These are phyloP conservation scores for Nakazawaea wyomingensis DNA, from an alignment of 805 yeast genomes.

Conservation along the genomic window DNA sequence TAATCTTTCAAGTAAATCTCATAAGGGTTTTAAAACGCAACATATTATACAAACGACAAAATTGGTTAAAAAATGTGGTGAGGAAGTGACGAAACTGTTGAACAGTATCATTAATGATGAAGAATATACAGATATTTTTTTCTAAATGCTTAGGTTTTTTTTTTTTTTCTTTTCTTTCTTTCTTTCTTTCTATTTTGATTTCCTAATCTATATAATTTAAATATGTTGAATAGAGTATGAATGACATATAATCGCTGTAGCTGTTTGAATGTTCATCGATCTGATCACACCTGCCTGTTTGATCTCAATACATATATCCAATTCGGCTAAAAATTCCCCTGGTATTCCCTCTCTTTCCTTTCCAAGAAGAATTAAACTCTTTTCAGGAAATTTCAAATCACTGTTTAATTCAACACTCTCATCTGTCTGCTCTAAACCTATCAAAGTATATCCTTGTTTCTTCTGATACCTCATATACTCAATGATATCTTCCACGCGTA, in stretches of 20 bases:
- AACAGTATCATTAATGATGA: slow-evolving; percentile 33
- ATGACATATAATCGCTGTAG: slow-evolving; percentile 90
- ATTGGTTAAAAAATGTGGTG: slow-evolving; percentile 57
- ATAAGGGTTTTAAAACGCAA: slow-evolving; percentile 50
- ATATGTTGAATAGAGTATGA: slow-evolving; percentile 73
- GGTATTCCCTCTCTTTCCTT: slow-evolving; percentile 90
- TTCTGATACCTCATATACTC: slow-evolving; percentile 55
- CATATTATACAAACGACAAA: slow-evolving; percentile 49
- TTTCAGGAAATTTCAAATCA: slow-evolving; percentile 68
- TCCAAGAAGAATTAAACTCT: slow-evolving; percentile 75
- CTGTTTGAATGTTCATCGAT: slow-evolving; percentile 96
- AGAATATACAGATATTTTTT: slow-evolving; percentile 5
- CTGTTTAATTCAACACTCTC: slow-evolving; percentile 67
- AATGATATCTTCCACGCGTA: slow-evolving; percentile 49
- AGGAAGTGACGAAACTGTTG: slow-evolving; percentile 54
- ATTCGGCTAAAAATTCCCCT: slow-evolving; percentile 72
- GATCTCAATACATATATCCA: slow-evolving; percentile 85
- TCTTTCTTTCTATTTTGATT: too few species aligned
- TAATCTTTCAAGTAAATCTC: slow-evolving; percentile 46
- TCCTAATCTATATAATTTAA: too few species aligned
- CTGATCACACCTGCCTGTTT: slow-evolving; percentile 89
- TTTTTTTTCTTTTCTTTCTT: too few species aligned
- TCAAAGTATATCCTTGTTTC: slow-evolving; percentile 74
- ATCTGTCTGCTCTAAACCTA: slow-evolving; percentile 93
- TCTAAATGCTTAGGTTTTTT: too few species aligned